Evolutionary conservation across 371 early-diverging fungal species (phyloP), one percentile per base, ranked within the genome.

Genomic region (Capniomyces stellatus): DNA sequence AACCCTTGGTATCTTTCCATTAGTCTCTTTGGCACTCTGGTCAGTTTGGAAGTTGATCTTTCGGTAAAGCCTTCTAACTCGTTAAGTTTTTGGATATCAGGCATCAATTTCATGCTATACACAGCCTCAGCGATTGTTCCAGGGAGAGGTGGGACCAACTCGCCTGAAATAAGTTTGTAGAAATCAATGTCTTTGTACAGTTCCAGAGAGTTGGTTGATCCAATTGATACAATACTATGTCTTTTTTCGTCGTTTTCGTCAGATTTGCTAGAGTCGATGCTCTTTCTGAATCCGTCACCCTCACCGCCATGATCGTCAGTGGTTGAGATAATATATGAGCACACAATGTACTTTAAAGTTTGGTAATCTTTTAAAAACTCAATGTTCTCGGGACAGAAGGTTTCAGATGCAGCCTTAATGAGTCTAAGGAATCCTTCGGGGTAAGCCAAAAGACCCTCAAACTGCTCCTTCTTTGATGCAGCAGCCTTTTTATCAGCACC

Each of bases 281-380:
- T 15, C 35, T 35, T 35, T 35, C 15, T 35, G 15, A 6, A 10
- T 35, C 10, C 35, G 6, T 35, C 15, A 15, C 35, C 15, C 28
- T 10, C 18, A n/a, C n/a, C n/a, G n/a, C n/a, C n/a, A n/a, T n/a
- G n/a, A n/a, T n/a, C n/a, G 6, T 25, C 46, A 6, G 15, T 10
- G 6, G 6, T 18, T 10, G 51, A 50, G 25, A 18, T 21, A 6
- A 50, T 19, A 40, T 22, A n/a, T 6, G 29, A 50, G 25, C 51
- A 50, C 2, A 50, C 51, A 3, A 29, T 21, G 35, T 40, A 50
- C 25, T 50, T 50, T 29, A 50, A 27, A 40, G 29, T 21, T 27
- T 50, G 51, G 25, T 50, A 50, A 40, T 50, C 51, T 15, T 40
- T 29, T 4, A 50, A 18, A 50, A 50, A 50, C 35, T 50, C 51